Conservation (phyloP, 108 stramenopile genomes). For the Nitzschia sp. region DNA sequence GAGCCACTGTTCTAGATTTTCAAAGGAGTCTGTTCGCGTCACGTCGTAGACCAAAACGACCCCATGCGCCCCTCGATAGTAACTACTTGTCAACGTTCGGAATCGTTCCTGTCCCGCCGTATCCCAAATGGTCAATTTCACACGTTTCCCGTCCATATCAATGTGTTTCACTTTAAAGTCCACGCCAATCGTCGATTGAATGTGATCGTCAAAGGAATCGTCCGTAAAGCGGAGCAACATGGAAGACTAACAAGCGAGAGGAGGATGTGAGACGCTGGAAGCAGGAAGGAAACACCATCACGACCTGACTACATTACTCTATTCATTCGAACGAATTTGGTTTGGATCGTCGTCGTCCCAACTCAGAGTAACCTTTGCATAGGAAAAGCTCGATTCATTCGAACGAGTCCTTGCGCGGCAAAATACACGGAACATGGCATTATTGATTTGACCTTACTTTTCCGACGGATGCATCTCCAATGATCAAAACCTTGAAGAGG, state of each 20-base stretch:
- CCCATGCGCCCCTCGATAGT: conserved; percentile 99
- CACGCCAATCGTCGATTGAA: conserved; percentile 96
- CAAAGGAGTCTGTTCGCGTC: conserved; percentile 96
- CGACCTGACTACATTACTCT: too few relatives aligned
- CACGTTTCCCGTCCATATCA: conserved; percentile 81
- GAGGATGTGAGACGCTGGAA: background rate
- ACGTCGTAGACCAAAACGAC: conserved; percentile 99
- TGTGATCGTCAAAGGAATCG: conserved; percentile 97
- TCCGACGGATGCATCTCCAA: conserved; percentile 98
- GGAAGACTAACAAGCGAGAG: conserved; percentile 56
- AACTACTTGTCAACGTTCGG: conserved; percentile 95
- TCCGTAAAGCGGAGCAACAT: conserved; percentile 98
- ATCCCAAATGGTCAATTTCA: conserved; percentile 97
- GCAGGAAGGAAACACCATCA: too few relatives aligned
- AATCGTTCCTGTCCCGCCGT: conserved; percentile 99
- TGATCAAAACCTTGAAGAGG: conserved; percentile 97
- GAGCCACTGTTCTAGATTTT: conserved; percentile 96
- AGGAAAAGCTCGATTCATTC: too few relatives aligned
- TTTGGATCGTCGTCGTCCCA: too few relatives aligned
- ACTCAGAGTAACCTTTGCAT: too few relatives aligned
- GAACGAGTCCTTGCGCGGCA: too few relatives aligned
- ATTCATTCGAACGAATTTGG: too few relatives aligned
- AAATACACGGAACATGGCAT: too few relatives aligned
- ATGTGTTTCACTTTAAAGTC: conserved; percentile 96
- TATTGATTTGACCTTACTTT: conserved; percentile 87